These are phyloP conservation scores for Populus euphratica DNA, from an alignment of 345 rosid genomes.

Conservation along the genomic window DNA sequence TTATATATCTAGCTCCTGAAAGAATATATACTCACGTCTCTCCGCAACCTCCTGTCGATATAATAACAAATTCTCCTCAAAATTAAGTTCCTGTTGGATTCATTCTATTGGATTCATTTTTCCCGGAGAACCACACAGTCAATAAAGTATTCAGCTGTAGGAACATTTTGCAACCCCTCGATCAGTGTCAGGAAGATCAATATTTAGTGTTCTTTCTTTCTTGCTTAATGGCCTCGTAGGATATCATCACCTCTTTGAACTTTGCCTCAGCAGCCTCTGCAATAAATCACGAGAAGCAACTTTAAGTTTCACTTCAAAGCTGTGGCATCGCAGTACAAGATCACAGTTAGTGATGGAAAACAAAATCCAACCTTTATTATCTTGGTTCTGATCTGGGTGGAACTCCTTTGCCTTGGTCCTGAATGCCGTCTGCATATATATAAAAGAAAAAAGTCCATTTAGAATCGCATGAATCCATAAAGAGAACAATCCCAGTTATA, in stretches of 20 bases:
- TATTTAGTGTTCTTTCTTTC: slow-evolving; percentile 52
- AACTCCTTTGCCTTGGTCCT: slow-evolving; percentile 82
- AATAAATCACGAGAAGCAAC: slow-evolving; percentile 4
- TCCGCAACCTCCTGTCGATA: no score
- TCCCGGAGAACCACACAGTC: no score
- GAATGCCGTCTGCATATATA: slow-evolving; percentile 71
- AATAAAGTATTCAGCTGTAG: no score
- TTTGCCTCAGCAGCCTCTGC: slow-evolving; percentile 85
- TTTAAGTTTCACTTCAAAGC: background rate
- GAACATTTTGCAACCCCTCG: background rate
- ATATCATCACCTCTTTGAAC: slow-evolving; percentile 84
- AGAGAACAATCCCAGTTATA: background rate
- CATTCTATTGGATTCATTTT: no score
- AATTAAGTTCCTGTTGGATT: no score
- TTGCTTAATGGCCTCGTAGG: slow-evolving; percentile 82
- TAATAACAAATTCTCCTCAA: no score
- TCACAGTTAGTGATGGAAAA: background rate
- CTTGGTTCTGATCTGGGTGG: slow-evolving; percentile 95
- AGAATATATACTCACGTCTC: no score
- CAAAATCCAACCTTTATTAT: slow-evolving; percentile 60
- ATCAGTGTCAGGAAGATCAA: background rate
- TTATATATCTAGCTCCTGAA: no score
- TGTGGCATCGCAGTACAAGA: background rate
- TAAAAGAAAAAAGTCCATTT: background rate
- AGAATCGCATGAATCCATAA: background rate